phyloP scores from a whole-genome alignment of 805 yeast species.

The Teunomyces kruisii region DNA sequence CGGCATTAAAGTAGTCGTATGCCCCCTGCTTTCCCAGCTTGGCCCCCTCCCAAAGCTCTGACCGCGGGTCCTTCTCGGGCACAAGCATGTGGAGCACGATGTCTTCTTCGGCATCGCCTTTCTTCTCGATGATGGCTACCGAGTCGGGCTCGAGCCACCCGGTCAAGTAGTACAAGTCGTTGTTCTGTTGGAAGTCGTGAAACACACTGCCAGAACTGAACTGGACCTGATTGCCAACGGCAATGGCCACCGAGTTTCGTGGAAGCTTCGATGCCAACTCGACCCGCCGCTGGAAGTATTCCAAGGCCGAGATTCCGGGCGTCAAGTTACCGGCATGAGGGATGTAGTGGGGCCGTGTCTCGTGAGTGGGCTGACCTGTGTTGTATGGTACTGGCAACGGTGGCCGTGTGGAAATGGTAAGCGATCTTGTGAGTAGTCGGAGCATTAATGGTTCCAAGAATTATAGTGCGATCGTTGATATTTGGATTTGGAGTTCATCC shows the following conservation, averaged over 20 bases:
- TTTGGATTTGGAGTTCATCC: no score
- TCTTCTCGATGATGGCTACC: conserved; percentile 63
- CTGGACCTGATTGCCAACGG: conserved; percentile 70
- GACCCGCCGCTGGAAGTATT: conserved; percentile 72
- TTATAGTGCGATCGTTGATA: neutral
- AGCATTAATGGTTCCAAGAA: neutral
- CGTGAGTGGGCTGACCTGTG: conserved; percentile 85
- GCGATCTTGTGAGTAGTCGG: neutral
- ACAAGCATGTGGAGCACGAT: conserved; percentile 75
- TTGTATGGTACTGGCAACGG: conserved; percentile 28
- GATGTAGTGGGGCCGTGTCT: conserved; percentile 74
- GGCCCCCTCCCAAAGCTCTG: conserved; percentile 94
- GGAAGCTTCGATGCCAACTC: conserved; percentile 59
- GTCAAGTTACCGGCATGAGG: conserved; percentile 78
- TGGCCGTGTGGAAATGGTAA: conserved; percentile 23
- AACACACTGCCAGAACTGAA: conserved; percentile 90
- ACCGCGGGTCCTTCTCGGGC: conserved; percentile 72
- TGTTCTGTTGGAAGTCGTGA: conserved; percentile 89
- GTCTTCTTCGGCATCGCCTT: conserved; percentile 48
- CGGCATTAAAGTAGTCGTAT: conserved; percentile 83
- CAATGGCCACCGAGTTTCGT: conserved; percentile 63
- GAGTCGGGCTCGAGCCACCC: conserved; percentile 94
- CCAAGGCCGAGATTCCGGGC: conserved; percentile 82
- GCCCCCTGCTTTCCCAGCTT: conserved; percentile 87
- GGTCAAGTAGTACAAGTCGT: conserved; percentile 79